phyloP scores from a whole-genome alignment of 2,329 filamentous ascomycete species.

The Aotearoamyces nothofagi region DNA sequence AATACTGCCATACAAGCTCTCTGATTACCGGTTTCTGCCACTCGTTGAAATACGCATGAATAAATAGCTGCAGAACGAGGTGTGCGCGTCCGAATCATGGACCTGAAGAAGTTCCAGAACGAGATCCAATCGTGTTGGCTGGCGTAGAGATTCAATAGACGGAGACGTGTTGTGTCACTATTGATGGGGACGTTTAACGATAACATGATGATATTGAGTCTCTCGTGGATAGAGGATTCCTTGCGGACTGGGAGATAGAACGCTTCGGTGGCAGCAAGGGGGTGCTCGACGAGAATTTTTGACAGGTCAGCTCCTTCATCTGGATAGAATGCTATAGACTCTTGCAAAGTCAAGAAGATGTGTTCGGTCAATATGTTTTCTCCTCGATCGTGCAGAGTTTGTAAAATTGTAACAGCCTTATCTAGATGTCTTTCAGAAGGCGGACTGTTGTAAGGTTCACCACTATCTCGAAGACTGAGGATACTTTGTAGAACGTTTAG shows the following conservation, averaged over 20 bases:
- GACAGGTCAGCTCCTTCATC: too few relatives aligned
- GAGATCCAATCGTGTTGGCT: constrained; percentile 31
- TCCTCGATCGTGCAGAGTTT: constrained; percentile 25
- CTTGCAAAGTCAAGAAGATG: constrained; percentile 14
- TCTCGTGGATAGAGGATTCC: constrained; percentile 8
- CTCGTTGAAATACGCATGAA: constrained; percentile 31
- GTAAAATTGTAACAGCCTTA: constrained; percentile 24
- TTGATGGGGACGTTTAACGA: constrained; percentile 27
- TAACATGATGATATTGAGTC: constrained; percentile 29
- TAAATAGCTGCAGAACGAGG: constrained; percentile 39
- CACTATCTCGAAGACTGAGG: constrained; percentile 11
- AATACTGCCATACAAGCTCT: constrained; percentile 29
- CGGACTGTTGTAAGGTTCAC: constrained; percentile 7
- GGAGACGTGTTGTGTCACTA: constrained; percentile 21
- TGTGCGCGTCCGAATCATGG: constrained; percentile 31
- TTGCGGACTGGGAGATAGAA: constrained; percentile 10
- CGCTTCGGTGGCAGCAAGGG: constrained; percentile 7
- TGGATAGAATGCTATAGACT: constrained; percentile 6
- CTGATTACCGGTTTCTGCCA: constrained; percentile 29
- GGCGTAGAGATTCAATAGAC: constrained; percentile 31
- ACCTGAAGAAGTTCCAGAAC: constrained; percentile 47
- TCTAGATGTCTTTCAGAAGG: constrained; percentile 16
- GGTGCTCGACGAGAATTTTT: background rate
- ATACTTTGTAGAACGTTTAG: constrained; percentile 22
- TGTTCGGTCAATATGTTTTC: constrained; percentile 22